phyloP scores from a whole-genome alignment of 208 protist genomes.

The Leishmania arabica region DNA sequence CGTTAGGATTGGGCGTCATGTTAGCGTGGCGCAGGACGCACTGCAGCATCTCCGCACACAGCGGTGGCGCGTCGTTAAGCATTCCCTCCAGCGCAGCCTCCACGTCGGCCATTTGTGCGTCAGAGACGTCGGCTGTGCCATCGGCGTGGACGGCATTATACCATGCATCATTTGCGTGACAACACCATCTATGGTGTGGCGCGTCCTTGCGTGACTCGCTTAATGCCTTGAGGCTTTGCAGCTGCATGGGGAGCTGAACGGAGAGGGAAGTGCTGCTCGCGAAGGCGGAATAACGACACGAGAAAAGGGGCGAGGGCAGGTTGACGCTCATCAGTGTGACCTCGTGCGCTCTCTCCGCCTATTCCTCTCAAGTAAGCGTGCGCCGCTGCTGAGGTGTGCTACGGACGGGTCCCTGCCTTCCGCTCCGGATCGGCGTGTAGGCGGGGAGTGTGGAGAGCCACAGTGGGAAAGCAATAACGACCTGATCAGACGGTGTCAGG shows the following conservation, averaged over 20 bases:
- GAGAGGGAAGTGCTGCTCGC: not conserved
- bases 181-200: slow-evolving; percentile 24
- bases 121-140: slow-evolving; percentile 1
- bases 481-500: not conserved
- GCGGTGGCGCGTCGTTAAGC: not conserved
- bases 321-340: not conserved
- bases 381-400: not conserved
- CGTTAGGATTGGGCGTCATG: slow-evolving; percentile 21
- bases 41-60: slow-evolving; percentile 6
- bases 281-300: not conserved
- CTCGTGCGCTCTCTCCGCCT: not conserved
- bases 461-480: not conserved
- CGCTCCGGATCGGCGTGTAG: no score
- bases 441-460: not conserved
- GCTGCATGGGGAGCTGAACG: slow-evolving; percentile 10
- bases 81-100: slow-evolving; percentile 7
- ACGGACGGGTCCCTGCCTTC: not conserved
- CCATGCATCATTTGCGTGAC: slow-evolving; percentile 26
- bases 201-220: slow-evolving; percentile 7
- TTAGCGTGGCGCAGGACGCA: slow-evolving; percentile 8
- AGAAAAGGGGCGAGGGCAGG: not conserved
- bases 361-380: not conserved
- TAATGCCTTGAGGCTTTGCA: slow-evolving; percentile 23
- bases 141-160: slow-evolving; percentile 14
- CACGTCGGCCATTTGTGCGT: not conserved